phyloP scores from a whole-genome alignment of 2,329 filamentous ascomycete species.

The Hypoxylon sp. region DNA sequence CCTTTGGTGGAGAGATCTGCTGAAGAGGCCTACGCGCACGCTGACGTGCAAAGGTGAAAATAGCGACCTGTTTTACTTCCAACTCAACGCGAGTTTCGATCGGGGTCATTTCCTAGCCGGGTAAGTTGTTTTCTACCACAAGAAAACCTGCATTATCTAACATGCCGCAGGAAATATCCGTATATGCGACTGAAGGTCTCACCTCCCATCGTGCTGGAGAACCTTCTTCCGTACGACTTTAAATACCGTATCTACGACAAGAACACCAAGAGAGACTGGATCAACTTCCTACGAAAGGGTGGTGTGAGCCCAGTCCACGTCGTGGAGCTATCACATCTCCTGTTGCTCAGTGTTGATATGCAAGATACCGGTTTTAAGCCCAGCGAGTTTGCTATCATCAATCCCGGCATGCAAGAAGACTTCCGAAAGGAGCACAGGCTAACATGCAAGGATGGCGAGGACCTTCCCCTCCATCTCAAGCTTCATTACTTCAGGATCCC shows the following conservation, averaged over 20 bases:
- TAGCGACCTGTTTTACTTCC: constrained; percentile 94
- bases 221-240: constrained; percentile 95
- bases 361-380: constrained; percentile 94
- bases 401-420: constrained; percentile 85
- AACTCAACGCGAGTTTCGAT: constrained; percentile 87
- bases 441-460: constrained; percentile 83
- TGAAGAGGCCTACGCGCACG: constrained; percentile 84
- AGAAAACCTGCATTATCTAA: constrained; percentile 43
- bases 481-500: constrained; percentile 92
- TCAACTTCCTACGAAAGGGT: constrained; percentile 95
- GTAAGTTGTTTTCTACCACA: constrained; percentile 52
- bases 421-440: constrained; percentile 84
- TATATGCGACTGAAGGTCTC: constrained; percentile 94
- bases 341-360: constrained; percentile 93
- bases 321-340: constrained; percentile 90
- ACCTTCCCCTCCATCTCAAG: constrained; percentile 79
- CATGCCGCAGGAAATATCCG: constrained; percentile 73
- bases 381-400: constrained; percentile 97
- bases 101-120: constrained; percentile 81
- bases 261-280: constrained; percentile 98
- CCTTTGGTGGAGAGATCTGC: constrained; percentile 90
- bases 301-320: constrained; percentile 97
- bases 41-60: constrained; percentile 88
- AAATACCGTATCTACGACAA: constrained; percentile 99
- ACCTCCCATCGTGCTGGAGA: constrained; percentile 92